Conservation (phyloP, 2,329 filamentous ascomycete genomes). For the Ascochyta viciae-villosae region DNA sequence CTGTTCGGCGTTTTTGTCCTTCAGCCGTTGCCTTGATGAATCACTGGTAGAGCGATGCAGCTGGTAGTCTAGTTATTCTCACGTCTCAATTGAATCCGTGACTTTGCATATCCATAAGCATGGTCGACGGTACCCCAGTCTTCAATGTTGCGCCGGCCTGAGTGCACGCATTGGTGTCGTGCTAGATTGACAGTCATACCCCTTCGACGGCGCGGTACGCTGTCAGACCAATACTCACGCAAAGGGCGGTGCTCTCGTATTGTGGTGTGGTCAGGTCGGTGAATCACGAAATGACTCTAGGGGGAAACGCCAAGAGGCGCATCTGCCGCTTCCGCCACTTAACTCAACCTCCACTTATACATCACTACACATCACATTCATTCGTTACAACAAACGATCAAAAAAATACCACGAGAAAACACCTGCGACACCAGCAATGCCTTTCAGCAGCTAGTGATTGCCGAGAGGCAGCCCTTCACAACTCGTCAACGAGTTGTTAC, state of each 20-base stretch:
- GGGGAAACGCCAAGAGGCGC: conserved; percentile 7
- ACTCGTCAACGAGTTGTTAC: conserved; percentile 29
- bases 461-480: conserved; percentile 33
- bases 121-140: too few species aligned
- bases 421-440: conserved; percentile 15
- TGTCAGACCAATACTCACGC: too few species aligned
- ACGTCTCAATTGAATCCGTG: too few species aligned
- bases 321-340: conserved; percentile 14
- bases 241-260: conserved; percentile 16
- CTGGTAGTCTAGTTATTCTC: too few species aligned
- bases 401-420: background rate
- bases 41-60: too few species aligned
- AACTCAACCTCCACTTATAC: conserved; percentile 9
- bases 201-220: too few species aligned
- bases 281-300: conserved; percentile 13
- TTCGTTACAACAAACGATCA: conserved; percentile 4
- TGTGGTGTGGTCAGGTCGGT: background rate
- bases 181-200: too few species aligned
- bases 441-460: conserved; percentile 25
- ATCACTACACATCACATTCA: conserved; percentile 1
- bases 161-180: too few species aligned
- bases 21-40: too few species aligned
- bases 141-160: too few species aligned
- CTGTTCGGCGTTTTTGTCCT: too few species aligned
- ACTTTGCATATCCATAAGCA: too few species aligned